phyloP scores from a whole-genome alignment of 495 filamentous ascomycete species.

The Hamigera avellanea region DNA sequence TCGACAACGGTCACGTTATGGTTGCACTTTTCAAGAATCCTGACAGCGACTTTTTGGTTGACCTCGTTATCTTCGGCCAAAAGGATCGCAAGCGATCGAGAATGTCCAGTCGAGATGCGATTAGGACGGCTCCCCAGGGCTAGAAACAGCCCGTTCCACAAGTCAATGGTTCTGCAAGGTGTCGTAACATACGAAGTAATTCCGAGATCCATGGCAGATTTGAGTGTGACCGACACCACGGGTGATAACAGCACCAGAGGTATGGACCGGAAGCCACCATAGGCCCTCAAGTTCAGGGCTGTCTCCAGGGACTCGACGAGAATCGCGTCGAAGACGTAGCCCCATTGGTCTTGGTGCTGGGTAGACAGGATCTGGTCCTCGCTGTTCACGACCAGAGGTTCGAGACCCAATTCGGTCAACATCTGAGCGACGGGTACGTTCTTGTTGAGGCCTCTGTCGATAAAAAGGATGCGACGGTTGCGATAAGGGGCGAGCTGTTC shows the following conservation, averaged over 20 bases:
- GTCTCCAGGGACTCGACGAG: constrained; percentile 80
- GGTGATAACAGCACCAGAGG: constrained; percentile 83
- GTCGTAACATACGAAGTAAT: constrained; percentile 94
- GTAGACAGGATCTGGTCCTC: constrained; percentile 29
- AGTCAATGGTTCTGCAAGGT: constrained; percentile 78
- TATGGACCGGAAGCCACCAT: constrained; percentile 79
- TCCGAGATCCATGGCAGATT: constrained; percentile 81
- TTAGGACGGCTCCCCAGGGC: constrained; percentile 81
- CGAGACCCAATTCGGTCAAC: constrained; percentile 57
- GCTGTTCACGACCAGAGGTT: constrained; percentile 59
- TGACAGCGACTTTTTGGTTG: constrained; percentile 69
- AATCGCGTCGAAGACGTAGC: constrained; percentile 70
- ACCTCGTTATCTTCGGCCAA: constrained; percentile 75
- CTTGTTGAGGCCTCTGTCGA: constrained; percentile 67
- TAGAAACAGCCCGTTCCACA: constrained; percentile 88
- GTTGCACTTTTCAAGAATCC: constrained; percentile 63
- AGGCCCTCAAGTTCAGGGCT: constrained; percentile 62
- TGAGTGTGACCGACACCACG: constrained; percentile 69
- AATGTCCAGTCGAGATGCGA: constrained; percentile 70
- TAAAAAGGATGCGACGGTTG: constrained; percentile 67
- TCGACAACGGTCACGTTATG: constrained; percentile 58
- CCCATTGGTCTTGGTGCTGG: constrained; percentile 36
- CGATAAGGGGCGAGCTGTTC: constrained; percentile 72
- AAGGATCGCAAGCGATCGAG: constrained; percentile 79
- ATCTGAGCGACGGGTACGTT: constrained; percentile 56